Evolutionary conservation across 164 flowering plant genomes (phyloP).

Genomic region (Magnolia officinalis): DNA sequence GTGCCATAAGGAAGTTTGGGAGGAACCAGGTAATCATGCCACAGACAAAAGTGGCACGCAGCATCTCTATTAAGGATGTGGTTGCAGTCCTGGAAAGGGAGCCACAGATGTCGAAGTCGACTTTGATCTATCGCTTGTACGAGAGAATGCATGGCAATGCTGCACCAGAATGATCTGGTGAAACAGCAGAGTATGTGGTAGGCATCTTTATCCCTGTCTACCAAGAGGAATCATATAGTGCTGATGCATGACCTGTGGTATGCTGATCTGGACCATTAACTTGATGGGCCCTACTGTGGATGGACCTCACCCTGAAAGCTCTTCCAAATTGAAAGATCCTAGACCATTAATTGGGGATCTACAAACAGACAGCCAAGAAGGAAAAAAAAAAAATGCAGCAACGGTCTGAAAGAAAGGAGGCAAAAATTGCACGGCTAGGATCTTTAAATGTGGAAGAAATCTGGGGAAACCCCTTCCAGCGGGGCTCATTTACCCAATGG

Average conservation of each 20-base stretch:
- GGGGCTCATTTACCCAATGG: not conserved
- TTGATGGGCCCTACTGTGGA: not conserved
- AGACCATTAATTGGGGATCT: too few relatives aligned
- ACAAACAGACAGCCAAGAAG: not conserved
- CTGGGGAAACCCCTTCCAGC: not conserved
- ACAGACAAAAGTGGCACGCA: constrained; percentile 40
- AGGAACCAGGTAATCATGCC: constrained; percentile 34
- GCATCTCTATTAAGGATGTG: constrained; percentile 69
- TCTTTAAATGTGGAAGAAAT: not conserved
- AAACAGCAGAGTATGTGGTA: not conserved
- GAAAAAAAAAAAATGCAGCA: not conserved
- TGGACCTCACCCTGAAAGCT: not conserved
- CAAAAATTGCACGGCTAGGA: not conserved
- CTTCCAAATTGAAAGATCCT: not conserved
- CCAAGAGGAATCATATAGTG: not conserved
- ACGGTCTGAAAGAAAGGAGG: not conserved
- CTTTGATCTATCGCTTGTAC: constrained; percentile 58
- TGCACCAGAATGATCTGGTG: constrained; percentile 18
- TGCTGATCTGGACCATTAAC: not conserved
- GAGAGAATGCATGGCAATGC: constrained; percentile 34
- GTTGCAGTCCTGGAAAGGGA: constrained; percentile 77
- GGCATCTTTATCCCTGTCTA: not conserved
- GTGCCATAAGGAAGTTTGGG: constrained; percentile 42
- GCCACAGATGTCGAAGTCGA: constrained; percentile 74
- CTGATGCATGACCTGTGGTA: too few relatives aligned